phyloP scores from a whole-genome alignment of 768 basidiomycete genomes.

The Mycena capillaripes region DNA sequence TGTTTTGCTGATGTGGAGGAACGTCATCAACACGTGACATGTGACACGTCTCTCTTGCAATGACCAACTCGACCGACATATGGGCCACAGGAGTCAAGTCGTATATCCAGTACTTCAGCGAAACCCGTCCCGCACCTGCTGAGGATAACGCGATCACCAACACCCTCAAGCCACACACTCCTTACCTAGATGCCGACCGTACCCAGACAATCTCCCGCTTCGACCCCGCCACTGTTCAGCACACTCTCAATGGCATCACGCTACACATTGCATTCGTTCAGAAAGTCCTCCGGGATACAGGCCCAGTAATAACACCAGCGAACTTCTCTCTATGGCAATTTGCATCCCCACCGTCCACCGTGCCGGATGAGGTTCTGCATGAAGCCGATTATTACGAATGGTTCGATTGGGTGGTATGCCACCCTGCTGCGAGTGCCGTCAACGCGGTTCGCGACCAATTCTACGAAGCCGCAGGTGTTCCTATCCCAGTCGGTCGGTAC shows the following conservation, averaged over 20 bases:
- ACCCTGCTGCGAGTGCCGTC: conserved; percentile 19
- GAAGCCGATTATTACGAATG: conserved; percentile 18
- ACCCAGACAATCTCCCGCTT: neutral
- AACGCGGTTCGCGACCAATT: conserved; percentile 21
- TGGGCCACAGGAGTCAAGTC: conserved; percentile 18
- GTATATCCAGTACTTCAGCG: conserved; percentile 2
- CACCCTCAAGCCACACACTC: neutral
- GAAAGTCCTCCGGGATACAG: neutral
- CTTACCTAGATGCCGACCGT: neutral
- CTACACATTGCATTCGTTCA: conserved; percentile 5
- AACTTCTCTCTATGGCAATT: conserved; percentile 9
- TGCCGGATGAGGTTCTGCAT: neutral
- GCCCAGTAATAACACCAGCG: neutral
- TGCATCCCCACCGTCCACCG: neutral
- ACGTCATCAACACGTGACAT: no score
- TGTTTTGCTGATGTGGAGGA: no score
- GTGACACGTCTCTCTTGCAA: no score
- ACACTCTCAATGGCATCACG: neutral
- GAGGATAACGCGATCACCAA: neutral
- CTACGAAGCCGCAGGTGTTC: neutral
- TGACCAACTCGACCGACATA: conserved; percentile 5
- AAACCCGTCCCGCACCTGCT: conserved; percentile 9
- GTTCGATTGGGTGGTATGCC: conserved; percentile 3
- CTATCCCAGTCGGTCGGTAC: neutral
- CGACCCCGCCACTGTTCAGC: neutral